These are phyloP conservation scores for Trypanosoma rangeli DNA, from an alignment of 208 protist species.

Conservation along the genomic window DNA sequence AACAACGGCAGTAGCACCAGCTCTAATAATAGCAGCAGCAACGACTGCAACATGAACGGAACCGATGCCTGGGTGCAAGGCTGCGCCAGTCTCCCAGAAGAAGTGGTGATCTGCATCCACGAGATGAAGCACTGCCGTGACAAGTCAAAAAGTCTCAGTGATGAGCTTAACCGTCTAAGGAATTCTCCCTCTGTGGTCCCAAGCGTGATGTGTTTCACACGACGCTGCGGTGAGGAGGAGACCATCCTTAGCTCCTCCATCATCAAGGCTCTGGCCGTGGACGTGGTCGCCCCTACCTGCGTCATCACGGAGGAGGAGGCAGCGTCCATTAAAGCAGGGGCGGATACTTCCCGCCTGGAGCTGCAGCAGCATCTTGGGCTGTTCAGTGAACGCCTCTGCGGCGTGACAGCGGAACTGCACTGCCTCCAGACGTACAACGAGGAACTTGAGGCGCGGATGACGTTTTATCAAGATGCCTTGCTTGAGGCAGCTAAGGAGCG, in stretches of 20 bases:
- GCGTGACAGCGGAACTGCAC: constrained; percentile 10
- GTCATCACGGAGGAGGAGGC: constrained; percentile 17
- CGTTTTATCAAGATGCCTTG: constrained; percentile 8
- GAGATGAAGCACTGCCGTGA: constrained; percentile 12
- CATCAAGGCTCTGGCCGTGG: constrained; percentile 17
- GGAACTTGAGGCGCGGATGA: constrained; percentile 17
- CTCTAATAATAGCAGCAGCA: neutral
- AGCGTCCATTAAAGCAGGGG: constrained; percentile 14
- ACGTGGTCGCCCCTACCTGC: constrained; percentile 1
- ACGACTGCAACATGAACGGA: neutral
- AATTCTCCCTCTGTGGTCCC: neutral
- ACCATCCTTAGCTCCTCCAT: constrained; percentile 20
- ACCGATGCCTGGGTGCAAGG: neutral
- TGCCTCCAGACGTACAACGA: constrained; percentile 15
- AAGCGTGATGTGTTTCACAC: constrained; percentile 6
- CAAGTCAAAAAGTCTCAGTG: constrained; percentile 14
- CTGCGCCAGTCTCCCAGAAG: neutral
- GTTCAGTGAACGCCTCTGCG: neutral
- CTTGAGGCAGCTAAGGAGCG: neutral
- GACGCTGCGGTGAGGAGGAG: constrained; percentile 1
- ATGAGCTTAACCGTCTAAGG: constrained; percentile 15
- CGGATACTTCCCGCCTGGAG: neutral
- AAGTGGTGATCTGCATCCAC: constrained; percentile 15
- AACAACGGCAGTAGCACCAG: neutral
- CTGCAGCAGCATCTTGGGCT: constrained; percentile 7